Percentiles rank a stretch among this genome's conserved stretches.
phyloP scores from a whole-genome alignment of 2,329 filamentous ascomycete genomes.

The Colletotrichum euphorbiae region DNA sequence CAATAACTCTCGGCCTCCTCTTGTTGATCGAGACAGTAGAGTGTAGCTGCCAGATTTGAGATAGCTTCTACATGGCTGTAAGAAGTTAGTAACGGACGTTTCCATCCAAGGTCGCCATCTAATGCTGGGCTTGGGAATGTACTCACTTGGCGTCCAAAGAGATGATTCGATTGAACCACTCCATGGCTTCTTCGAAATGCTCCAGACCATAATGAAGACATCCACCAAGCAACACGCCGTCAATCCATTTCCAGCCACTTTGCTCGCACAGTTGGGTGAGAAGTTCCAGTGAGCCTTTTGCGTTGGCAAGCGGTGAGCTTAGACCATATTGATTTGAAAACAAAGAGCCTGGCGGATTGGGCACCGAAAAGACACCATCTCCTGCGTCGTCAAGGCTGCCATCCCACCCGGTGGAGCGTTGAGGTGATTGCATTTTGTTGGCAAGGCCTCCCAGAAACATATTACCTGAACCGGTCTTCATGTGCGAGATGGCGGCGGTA shows the following conservation, averaged over 20 bases:
- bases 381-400: not conserved
- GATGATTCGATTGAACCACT: slow-evolving; percentile 77
- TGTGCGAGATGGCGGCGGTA: slow-evolving; percentile 13
- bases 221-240: slow-evolving; percentile 90
- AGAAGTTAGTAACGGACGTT: slow-evolving; percentile 26
- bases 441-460: not conserved
- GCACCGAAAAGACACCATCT: slow-evolving; percentile 1
- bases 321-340: slow-evolving; percentile 3
- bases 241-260: slow-evolving; percentile 88
- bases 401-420: slow-evolving; percentile 14
- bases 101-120: too few species aligned
- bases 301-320: slow-evolving; percentile 50
- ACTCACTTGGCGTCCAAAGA: slow-evolving; percentile 67
- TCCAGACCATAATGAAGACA: slow-evolving; percentile 92
- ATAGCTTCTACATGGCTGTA: slow-evolving; percentile 88
- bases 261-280: slow-evolving; percentile 81
- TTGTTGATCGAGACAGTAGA: slow-evolving; percentile 84
- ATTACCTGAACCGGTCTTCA: slow-evolving; percentile 8
- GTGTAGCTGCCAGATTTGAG: slow-evolving; percentile 90
- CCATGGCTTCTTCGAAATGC: slow-evolving; percentile 80
- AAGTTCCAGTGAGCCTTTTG: slow-evolving; percentile 76
- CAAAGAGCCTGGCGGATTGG: not conserved
- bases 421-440: not conserved
- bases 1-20: slow-evolving; percentile 89
- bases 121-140: not conserved